Base-by-base conservation (phyloP, 2,329 filamentous ascomycete species). In the Fusarium drepaniforme region DNA sequence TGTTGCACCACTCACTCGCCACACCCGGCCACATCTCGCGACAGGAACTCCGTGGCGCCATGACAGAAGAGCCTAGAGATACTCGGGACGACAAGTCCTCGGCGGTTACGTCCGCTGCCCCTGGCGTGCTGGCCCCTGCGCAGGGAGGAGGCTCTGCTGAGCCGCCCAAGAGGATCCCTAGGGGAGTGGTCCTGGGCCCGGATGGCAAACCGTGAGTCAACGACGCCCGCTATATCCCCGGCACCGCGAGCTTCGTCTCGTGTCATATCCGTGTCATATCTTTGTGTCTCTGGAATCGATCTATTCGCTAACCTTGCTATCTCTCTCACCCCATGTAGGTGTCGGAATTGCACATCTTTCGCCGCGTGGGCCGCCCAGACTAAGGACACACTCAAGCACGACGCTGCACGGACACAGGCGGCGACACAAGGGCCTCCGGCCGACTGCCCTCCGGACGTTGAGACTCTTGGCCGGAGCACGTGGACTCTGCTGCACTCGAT, bases 401-500 rank as follows among this genome's bases (percentile, higher is more conserved):
- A 75, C 6, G 68, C 85, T 18, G 75, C 84, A 6, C 77, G 81
- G 28, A 67, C 85, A 16, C 79, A 84, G 8, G 64, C 84, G 9
- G 70, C 85, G 6, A 67, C 83, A 38, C 67, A 82, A n/a, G 74
- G 83, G 40, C 81, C 85, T 16, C 86, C 88, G 9, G 72, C 86
- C 67, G 93, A 97, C 83, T 98, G 96, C 81, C 97, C 97, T 0
- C 93, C 97, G 1, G 96, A 98, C 81, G 94, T 98, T 74, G 95
- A 97, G 81, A 85, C 88, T 18, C 91, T 99, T 6, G 97, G 97
- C 59, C 94, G 95, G 72, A 92, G 92, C 70, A 94, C 95, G 15
- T 99, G 97, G 97, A 98, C 95, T 0, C 89, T 99, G 23, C 90
- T 99, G 2, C 97, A 99, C 86, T 93, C 93, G 11, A 94, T 99